These are phyloP conservation scores for Olyra latifolia DNA, from an alignment of 176 grass and related monocot genomes.

Conservation along the genomic window DNA sequence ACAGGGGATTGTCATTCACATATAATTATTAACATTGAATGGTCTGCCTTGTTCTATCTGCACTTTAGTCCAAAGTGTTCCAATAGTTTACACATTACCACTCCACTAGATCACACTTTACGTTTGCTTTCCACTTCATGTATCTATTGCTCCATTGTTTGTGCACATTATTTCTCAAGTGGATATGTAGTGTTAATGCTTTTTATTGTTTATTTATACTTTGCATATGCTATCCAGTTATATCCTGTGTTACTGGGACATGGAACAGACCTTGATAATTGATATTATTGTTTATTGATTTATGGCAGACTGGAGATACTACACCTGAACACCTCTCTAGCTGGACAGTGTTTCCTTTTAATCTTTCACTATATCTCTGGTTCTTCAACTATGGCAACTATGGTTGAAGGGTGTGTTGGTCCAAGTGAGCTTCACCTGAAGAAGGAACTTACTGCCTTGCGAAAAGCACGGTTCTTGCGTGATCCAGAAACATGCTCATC, in stretches of 20 bases:
- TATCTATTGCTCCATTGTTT: slow-evolving; percentile 6
- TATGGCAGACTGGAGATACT: slow-evolving; percentile 27
- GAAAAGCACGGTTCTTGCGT: slow-evolving; percentile 74
- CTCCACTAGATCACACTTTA: not conserved
- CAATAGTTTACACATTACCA: not conserved
- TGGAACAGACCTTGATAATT: not conserved
- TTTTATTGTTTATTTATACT: slow-evolving; percentile 8
- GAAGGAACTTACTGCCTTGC: slow-evolving; percentile 80
- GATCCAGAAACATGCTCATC: slow-evolving; percentile 94
- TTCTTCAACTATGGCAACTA: slow-evolving; percentile 42
- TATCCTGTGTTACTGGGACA: not conserved
- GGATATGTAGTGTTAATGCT: not conserved
- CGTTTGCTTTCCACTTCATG: slow-evolving; percentile 11
- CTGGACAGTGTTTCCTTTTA: slow-evolving; percentile 29
- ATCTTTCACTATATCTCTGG: slow-evolving; percentile 5
- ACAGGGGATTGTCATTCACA: not conserved
- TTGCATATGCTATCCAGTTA: slow-evolving; percentile 6
- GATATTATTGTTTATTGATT: slow-evolving; percentile 19
- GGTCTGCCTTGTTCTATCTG: not conserved
- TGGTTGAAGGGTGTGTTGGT: slow-evolving; percentile 57
- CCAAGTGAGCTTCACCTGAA: slow-evolving; percentile 94
- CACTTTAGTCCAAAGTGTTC: not conserved
- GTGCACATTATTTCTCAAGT: slow-evolving; percentile 6
- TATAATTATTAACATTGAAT: slow-evolving; percentile 8
- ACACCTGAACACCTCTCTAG: slow-evolving; percentile 3